phyloP scores from a whole-genome alignment of 2,329 filamentous ascomycete species.

The Calonectria pauciramosa region DNA sequence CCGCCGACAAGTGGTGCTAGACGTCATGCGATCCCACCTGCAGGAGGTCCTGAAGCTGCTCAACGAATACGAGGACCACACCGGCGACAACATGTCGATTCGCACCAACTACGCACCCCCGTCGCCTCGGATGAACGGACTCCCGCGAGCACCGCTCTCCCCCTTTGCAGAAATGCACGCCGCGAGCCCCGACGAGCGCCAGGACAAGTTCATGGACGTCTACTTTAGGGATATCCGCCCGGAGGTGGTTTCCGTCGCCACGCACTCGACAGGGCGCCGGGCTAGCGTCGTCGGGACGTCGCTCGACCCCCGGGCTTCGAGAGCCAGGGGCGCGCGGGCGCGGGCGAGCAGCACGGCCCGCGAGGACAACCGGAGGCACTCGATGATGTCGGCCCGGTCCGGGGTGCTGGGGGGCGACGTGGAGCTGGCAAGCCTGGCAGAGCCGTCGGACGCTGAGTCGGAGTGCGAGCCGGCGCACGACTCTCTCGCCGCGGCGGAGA shows the following conservation, averaged over 20 bases:
- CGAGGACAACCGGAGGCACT: slow-evolving; percentile 18
- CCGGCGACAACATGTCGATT: slow-evolving; percentile 40
- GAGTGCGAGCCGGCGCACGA: slow-evolving; percentile 24
- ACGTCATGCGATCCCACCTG: slow-evolving; percentile 64
- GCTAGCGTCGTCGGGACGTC: slow-evolving; percentile 41
- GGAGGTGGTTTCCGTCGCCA: slow-evolving; percentile 54
- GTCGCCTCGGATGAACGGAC: slow-evolving; percentile 11
- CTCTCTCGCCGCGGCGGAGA: neutral
- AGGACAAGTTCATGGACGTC: slow-evolving; percentile 64
- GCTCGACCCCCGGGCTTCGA: slow-evolving; percentile 38
- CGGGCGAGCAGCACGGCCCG: slow-evolving; percentile 39
- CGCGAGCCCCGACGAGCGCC: slow-evolving; percentile 62
- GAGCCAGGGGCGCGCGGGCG: slow-evolving; percentile 39
- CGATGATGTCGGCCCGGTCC: slow-evolving; percentile 8
- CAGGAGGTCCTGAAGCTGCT: slow-evolving; percentile 63
- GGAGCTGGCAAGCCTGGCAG: neutral
- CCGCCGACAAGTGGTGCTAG: slow-evolving; percentile 55
- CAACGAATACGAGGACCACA: slow-evolving; percentile 55
- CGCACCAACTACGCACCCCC: slow-evolving; percentile 34
- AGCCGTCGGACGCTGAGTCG: slow-evolving; percentile 19
- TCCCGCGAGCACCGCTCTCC: slow-evolving; percentile 27
- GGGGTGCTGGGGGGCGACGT: neutral
- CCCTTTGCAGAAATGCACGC: slow-evolving; percentile 62
- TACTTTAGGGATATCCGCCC: slow-evolving; percentile 63
- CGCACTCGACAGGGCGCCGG: slow-evolving; percentile 45